phyloP scores from a whole-genome alignment of 2,329 filamentous ascomycete genomes.

The Alternaria postmessia region DNA sequence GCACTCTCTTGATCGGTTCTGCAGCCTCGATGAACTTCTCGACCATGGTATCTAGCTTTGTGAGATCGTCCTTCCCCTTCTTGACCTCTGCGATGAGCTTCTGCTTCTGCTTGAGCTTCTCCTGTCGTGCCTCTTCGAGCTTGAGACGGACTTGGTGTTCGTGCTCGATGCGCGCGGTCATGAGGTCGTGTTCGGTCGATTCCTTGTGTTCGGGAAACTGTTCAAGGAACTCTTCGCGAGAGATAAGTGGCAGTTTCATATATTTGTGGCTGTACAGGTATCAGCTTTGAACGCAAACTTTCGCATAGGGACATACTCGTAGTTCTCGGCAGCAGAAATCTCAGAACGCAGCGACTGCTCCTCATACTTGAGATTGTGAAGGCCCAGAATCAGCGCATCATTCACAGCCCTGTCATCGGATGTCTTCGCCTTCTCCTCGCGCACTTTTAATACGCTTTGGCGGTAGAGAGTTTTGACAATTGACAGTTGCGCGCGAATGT shows the following conservation, averaged over 20 bases:
- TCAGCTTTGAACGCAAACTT: constrained; percentile 14
- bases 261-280: constrained; percentile 76
- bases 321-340: constrained; percentile 88
- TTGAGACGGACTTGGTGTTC: constrained; percentile 85
- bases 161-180: constrained; percentile 89
- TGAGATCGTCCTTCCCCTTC: constrained; percentile 90
- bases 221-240: constrained; percentile 80
- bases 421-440: constrained; percentile 85
- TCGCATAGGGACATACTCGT: constrained; percentile 71
- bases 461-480: constrained; percentile 77
- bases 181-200: constrained; percentile 79
- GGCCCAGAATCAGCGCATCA: constrained; percentile 86
- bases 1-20: constrained; percentile 85
- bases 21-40: constrained; percentile 94
- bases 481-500: constrained; percentile 72
- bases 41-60: constrained; percentile 87
- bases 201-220: constrained; percentile 77
- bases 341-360: constrained; percentile 89
- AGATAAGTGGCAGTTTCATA: constrained; percentile 82
- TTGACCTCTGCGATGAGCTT: constrained; percentile 80
- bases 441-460: constrained; percentile 78
- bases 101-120: constrained; percentile 69
- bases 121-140: constrained; percentile 82
- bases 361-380: constrained; percentile 97
- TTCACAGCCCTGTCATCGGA: constrained; percentile 90